Evolutionary conservation across 306 rosid species (phyloP), one percentile per base, ranked within the genome.

Genomic region (Ochetophila trinervis): DNA sequence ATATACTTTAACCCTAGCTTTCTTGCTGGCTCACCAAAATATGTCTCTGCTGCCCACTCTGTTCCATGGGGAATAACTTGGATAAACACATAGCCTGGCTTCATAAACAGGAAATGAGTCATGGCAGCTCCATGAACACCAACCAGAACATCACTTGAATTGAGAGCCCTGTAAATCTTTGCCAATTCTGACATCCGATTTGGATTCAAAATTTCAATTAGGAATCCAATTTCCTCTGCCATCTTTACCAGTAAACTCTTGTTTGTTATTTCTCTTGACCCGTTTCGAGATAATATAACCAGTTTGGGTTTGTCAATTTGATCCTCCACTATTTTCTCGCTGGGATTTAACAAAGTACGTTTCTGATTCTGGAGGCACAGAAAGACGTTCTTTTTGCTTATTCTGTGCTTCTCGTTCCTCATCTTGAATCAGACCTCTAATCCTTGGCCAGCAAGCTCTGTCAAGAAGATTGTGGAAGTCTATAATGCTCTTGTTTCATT

Each of bases 121-220:
- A 94, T 83, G 19, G 99, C 99, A 7, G 99, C 99, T 8, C 99
- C 99, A 74, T 94, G 99, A 12, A 88, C 97, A 4, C 99, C 99
- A 58, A 94, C 59, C 96, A 94, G 81, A 6, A 80, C 91, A 78
- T 94, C 95, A 69, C 96, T 90, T 40, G 67, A 77, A 77, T 90
- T 90, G 0, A 94, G 85, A 19, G 53, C 79, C 30, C 85, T 63
- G 56, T 94, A 94, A 45, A 88, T 81, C 83, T 83, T 90, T 17
- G 99, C 97, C 65, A 94, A 24, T 78, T 94, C 99, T 35, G 97
- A 70, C 17, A 87, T 83, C 34, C 57, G 77, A 9, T 56, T 71
- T 0, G 99, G 99, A 6, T 73, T 86, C 32, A 94, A 53, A 19
- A 94, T 80, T 16, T 75, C 22, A 3, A 84, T 97, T 32, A 9